Conservation (phyloP, 1,284 basidiomycete species). For the Ustilago trichophora region DNA sequence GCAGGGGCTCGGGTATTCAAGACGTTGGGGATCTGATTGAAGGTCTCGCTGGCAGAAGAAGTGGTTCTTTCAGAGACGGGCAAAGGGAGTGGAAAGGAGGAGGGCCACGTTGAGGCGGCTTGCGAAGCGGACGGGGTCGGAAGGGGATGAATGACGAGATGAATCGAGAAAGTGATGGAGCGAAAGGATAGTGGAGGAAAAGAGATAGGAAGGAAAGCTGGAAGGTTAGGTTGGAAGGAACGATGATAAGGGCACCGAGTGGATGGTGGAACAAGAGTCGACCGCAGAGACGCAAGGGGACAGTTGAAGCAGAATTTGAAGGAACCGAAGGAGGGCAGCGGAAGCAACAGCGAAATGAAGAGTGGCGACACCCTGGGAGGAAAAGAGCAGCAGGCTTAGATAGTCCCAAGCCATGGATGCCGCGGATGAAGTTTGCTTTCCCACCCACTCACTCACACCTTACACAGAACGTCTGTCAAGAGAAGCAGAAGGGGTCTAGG, state of each 20-base stretch:
- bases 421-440: slow-evolving; percentile 5
- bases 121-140: no score
- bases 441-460: slow-evolving; percentile 4
- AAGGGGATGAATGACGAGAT: slow-evolving; percentile 15
- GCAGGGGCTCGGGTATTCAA: not conserved
- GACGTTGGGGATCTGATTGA: not conserved
- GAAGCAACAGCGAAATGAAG: slow-evolving; percentile 6
- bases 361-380: not conserved
- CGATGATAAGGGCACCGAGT: no score
- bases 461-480: no score
- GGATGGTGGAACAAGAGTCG: not conserved
- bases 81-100: not conserved
- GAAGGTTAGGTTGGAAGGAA: no score
- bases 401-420: slow-evolving; percentile 1
- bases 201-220: not conserved
- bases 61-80: no score
- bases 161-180: slow-evolving; percentile 12
- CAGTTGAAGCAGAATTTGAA: not conserved
- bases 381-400: slow-evolving; percentile 1
- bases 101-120: slow-evolving; percentile 32
- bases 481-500: not conserved
- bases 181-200: not conserved
- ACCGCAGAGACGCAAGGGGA: not conserved
- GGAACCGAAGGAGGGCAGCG: not conserved
- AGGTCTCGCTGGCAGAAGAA: no score